Evolutionary conservation across 768 basidiomycete genomes (phyloP).

Genomic region (Russula ochroleuca): DNA sequence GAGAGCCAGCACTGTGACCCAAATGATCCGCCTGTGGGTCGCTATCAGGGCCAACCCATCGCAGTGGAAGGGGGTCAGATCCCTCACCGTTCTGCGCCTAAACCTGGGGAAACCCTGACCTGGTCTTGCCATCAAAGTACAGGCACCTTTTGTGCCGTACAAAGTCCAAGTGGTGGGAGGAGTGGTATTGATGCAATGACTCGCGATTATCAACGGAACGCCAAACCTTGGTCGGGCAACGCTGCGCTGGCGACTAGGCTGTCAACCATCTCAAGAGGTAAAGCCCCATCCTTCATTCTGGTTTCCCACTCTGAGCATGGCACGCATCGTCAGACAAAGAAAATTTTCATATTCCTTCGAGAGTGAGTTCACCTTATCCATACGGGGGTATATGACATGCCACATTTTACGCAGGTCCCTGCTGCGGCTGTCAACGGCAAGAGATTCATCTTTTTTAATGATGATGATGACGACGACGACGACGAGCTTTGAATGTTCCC

Average conservation of each 20-base stretch:
- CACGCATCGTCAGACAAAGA: not conserved
- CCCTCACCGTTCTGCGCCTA: not conserved
- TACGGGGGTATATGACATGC: not conserved
- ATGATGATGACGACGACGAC: conserved; percentile 34
- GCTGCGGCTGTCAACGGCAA: conserved; percentile 28
- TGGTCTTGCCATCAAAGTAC: not conserved
- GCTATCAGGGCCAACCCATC: not conserved
- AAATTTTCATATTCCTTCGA: not conserved
- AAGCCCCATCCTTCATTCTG: not conserved
- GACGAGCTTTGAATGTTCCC: conserved; percentile 22
- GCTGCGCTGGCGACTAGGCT: conserved; percentile 1
- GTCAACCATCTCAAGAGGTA: conserved; percentile 8
- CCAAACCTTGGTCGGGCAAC: not conserved
- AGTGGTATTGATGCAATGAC: not conserved
- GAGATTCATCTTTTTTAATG: conserved; percentile 33
- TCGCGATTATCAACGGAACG: not conserved
- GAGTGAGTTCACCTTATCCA: conserved; percentile 10
- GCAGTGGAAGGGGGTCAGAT: not conserved
- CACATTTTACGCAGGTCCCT: not conserved
- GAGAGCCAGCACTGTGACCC: not conserved
- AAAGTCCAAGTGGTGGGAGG: conserved; percentile 10
- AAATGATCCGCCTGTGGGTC: not conserved
- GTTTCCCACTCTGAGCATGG: not conserved
- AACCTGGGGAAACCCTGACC: not conserved
- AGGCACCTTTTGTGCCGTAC: not conserved